Conservation (phyloP, 164 flowering plant genomes). For the Litsea cubeba region DNA sequence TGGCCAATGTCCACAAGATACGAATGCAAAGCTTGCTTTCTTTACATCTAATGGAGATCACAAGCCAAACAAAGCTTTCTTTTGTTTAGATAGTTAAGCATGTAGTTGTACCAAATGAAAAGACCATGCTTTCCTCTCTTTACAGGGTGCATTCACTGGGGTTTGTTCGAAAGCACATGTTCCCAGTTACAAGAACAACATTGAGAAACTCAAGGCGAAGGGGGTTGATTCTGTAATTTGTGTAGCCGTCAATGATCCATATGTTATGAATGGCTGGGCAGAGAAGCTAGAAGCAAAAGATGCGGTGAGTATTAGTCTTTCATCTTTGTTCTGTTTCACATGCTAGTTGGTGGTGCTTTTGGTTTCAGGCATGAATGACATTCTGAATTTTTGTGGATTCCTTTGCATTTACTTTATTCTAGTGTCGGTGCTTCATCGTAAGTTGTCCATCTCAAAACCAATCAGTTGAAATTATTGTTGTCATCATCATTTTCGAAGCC, state of each 20-base stretch:
- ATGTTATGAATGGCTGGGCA: slow-evolving; percentile 87
- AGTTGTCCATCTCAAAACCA: too few species aligned
- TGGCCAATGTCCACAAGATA: too few species aligned
- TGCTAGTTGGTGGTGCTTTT: neutral
- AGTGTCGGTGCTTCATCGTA: too few species aligned
- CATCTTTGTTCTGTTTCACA: neutral
- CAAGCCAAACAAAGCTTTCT: too few species aligned
- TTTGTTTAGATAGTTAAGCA: neutral
- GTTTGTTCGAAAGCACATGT: slow-evolving; percentile 90
- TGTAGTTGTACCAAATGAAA: neutral
- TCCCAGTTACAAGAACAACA: slow-evolving; percentile 82
- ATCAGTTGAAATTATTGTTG: too few species aligned
- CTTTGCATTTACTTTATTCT: too few species aligned
- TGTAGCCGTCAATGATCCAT: slow-evolving; percentile 96
- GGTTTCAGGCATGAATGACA: neutral
- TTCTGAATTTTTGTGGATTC: neutral
- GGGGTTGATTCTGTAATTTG: slow-evolving; percentile 90
- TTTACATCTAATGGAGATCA: too few species aligned
- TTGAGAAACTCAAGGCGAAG: slow-evolving; percentile 83
- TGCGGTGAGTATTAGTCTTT: slow-evolving; percentile 42
- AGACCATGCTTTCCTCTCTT: neutral
- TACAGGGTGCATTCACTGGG: slow-evolving; percentile 92
- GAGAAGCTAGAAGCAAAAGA: slow-evolving; percentile 80
- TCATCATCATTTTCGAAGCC: too few species aligned
- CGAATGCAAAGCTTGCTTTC: too few species aligned